Evolutionary conservation across 2,329 filamentous ascomycete genomes (phyloP), one percentile per base, ranked within the genome.

Genomic region (Aspergillus persii): DNA sequence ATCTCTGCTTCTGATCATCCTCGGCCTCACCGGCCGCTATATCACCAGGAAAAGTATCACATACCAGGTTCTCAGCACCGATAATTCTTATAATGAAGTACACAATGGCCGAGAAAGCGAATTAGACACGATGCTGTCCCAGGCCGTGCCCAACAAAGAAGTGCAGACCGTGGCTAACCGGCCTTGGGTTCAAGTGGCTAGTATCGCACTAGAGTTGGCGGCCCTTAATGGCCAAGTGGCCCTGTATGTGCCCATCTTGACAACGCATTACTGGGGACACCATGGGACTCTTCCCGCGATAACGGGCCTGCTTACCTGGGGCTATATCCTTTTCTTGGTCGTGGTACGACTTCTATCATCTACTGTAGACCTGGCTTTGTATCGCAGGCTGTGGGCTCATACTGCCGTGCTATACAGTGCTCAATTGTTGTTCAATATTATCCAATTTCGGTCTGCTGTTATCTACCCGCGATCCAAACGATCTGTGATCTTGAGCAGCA

Each of bases 361-460:
- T 74, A 81, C 78, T 57, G 76, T 79, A 49, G 75, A 86, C 79
- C 77, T 86, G 78, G 69, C 86, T 81, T 82, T 91, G 78, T 84
- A 94, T 12, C 88, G 89, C 8, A 83, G 84, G 59, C 79, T 98
- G 8, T 99, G 95, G 95, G 93, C 94, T 71, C 95, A 99, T 76
- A 98, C 95, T 0, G 90, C 92, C 18, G 78, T 84, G 63, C 86
- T 99, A 55, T 99, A 99, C 75, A 83, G 85, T 56, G 80, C 87
- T 56, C 89, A 93, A 73, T 99, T 94, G 92, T 70, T 95, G 4
- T 88, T 93, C 69, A 82, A 83, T 8, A 63, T 94, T 27, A 80
- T 92, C 66, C 77, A 93, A 4, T 95, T 98, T 79, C 91, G 95
- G 59, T 96, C 94, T 2, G 88, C 86, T 54, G 77, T 98, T 59